Conservation (phyloP, 768 basidiomycete genomes). For the Sarcodon aspratus region DNA sequence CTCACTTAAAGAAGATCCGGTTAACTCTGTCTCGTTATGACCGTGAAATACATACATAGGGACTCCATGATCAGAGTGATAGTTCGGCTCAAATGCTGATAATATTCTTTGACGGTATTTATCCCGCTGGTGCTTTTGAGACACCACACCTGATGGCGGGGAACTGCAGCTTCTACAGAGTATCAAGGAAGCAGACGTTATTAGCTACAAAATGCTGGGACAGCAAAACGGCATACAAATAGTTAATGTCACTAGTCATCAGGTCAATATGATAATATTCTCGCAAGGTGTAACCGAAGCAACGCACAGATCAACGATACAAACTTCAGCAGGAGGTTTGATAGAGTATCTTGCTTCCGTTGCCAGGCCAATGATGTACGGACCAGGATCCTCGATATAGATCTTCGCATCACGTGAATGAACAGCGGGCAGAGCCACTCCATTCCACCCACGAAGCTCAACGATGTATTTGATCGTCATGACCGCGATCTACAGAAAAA, state of each 20-base stretch:
- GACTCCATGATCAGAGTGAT: constrained; percentile 81
- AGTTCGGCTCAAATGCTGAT: constrained; percentile 73
- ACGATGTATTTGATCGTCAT: constrained; percentile 84
- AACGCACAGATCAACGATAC: constrained; percentile 54
- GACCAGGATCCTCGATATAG: constrained; percentile 92
- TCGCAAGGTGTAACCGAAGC: background rate
- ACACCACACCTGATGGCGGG: constrained; percentile 66
- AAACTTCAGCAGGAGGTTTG: constrained; percentile 68
- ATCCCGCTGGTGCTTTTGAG: constrained; percentile 70
- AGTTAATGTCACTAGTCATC: background rate
- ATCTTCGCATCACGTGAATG: constrained; percentile 88
- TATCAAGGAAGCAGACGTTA: constrained; percentile 1
- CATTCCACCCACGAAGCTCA: constrained; percentile 88
- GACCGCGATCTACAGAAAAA: constrained; percentile 60
- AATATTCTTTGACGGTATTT: constrained; percentile 66
- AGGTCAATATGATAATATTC: background rate
- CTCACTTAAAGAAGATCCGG: constrained; percentile 37
- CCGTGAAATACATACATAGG: constrained; percentile 36
- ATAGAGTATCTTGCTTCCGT: constrained; percentile 78
- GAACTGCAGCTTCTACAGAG: constrained; percentile 48
- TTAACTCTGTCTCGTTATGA: background rate
- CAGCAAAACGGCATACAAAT: constrained; percentile 8
- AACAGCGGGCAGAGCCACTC: constrained; percentile 71
- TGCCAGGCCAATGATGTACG: constrained; percentile 89
- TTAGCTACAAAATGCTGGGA: background rate